Base-by-base conservation (phyloP, 2,329 filamentous ascomycete genomes). In the Clonostachys sp. region DNA sequence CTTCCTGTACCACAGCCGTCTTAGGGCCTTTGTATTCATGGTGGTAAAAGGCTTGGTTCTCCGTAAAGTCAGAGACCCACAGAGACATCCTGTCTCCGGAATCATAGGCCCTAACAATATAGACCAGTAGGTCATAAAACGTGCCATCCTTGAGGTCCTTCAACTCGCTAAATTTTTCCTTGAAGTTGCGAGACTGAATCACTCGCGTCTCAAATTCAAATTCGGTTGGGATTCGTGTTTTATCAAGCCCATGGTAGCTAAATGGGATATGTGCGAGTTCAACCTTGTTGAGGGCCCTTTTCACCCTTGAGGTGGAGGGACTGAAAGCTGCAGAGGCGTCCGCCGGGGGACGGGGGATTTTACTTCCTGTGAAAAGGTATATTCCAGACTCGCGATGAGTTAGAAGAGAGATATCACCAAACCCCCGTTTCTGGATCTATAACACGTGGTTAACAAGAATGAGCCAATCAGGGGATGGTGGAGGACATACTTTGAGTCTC, bases 51-150 rank as follows among this genome's bases (percentile, higher is more conserved):
- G 58, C 50, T 0, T 72, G 58, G 57, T 96, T 89, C 45, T 80
- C 68, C 0, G 90, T 95, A 62, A 91, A 96, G 64, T 96, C 91
- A 0, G 88, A 87, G 16, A 95, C 70, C 71, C 91, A 91, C 0
- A 96, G 53, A 6, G 81, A 80, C 12, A 79, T 65, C 48, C 66
- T 77, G 24, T 77, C 73, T 18, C 61, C 59, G 7, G 55, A 17
- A 33, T 72, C 66, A 41, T 63, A 73, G 0, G 77, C 76, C 42
- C 63, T 72, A 42, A 91, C 77, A 3, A 95, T 80, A 58, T 91
- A 78, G 2, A 80, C 90, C 16, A 89, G 70, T 2, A 95, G 60
- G 59, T 96, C 82, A 56, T 77, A 81, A 58, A 85, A 95, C 0
- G 57, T 70, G 13, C 64, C 62, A 1, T 75, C 66, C 4, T 67